phyloP scores from a whole-genome alignment of 2,329 filamentous ascomycete species.

The Grosmannia penicillata region DNA sequence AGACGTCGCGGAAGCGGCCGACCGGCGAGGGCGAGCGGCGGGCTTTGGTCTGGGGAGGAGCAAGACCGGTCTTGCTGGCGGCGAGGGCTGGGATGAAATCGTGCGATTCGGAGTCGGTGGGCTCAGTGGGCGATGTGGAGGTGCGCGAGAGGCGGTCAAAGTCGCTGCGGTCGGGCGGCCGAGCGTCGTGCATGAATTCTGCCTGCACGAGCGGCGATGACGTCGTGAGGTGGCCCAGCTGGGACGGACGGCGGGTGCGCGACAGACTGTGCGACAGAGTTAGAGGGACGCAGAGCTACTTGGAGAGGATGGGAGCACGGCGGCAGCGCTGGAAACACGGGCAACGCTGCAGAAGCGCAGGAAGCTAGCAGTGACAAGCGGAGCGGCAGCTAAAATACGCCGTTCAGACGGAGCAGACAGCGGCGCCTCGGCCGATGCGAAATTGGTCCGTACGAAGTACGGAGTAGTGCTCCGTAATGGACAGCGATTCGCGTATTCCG shows the following conservation, averaged over 20 bases:
- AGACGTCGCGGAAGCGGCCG: conserved; percentile 57
- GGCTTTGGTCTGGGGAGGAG: conserved; percentile 25
- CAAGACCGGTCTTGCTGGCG: conserved; percentile 23
- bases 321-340: too few species aligned
- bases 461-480: too few species aligned
- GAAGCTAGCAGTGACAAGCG: too few species aligned
- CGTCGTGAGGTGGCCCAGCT: conserved; percentile 52
- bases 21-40: conserved; percentile 54
- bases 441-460: too few species aligned
- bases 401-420: too few species aligned
- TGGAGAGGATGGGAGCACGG: too few species aligned
- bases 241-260: conserved; percentile 46
- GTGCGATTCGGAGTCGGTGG: conserved; percentile 16
- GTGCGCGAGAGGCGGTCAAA: conserved; percentile 18
- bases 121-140: conserved; percentile 16
- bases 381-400: too few species aligned
- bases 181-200: conserved; percentile 30
- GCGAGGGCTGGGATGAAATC: conserved; percentile 17
- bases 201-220: conserved; percentile 54
- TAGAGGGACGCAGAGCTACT: too few species aligned
- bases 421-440: too few species aligned
- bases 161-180: conserved; percentile 20
- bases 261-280: not conserved
- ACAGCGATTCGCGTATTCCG: too few species aligned
- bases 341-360: too few species aligned